Base-by-base conservation (phyloP, 1,284 basidiomycete genomes). In the Ceratobasidium papillatum region DNA sequence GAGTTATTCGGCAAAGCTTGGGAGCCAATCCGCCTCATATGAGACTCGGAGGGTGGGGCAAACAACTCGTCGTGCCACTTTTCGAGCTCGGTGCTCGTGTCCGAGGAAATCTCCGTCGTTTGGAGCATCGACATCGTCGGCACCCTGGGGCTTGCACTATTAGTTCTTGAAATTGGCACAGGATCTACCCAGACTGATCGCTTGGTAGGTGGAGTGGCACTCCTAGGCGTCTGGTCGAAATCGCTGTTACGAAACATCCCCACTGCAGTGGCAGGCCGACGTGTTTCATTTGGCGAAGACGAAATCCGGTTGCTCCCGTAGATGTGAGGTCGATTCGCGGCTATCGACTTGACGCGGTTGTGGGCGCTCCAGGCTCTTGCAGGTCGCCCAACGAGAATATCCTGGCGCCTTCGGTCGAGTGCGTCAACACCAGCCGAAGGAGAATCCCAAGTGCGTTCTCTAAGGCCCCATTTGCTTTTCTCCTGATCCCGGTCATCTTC, bases 401-500 rank as follows among this genome's bases (percentile, higher is more conserved):
- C 66, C 30, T 71, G 54, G 22, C 66, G 52, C n/a, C 66, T 52
- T 30, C 43, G 56, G 30, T 71, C 66, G 5, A 71, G 22, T 3
- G 27, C 3, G 7, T 71, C 66, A 22, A 71, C 49, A 14, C 59
- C 54, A 4, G 66, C 22, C 0, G 54, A 17, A 0, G 66, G 12
- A 59, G 66, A 1, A 22, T 59, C 32, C 66, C 66, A 71, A 32
- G n/a, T 1, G 49, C 36, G 54, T 2, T 59, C 54, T 54, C 54
- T 38, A 11, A 11, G 41, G 8, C 54, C 54, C 38, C 66, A 45
- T 25, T 71, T 49, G 22, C 34, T 12, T 11, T 54, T 19, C 49
- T 59, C 66, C 41, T 59, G 66, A 12, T 59, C 66, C 41, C 45
- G 54, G 27, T 59, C 66, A 4, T 38, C 17, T 52, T 71, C 73